Evolutionary conservation across 306 rosid genomes (phyloP), one percentile per base, ranked within the genome.

Genomic region (Casuarina equisetifolia): DNA sequence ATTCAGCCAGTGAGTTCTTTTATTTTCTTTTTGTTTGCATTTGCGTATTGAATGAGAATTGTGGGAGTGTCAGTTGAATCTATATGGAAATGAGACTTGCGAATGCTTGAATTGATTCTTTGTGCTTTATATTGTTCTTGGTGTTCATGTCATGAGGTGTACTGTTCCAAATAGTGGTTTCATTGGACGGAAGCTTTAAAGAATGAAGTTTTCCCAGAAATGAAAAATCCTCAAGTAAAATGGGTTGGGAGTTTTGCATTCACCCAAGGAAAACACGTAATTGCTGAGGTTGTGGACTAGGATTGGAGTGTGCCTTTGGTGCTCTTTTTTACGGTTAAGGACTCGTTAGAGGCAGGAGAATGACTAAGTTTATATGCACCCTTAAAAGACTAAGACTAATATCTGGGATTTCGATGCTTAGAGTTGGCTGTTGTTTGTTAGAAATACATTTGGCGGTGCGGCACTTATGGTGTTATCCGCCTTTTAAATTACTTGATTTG

Each of bases 1-100:
- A 36, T 95, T 95, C 73, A 84, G 86, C 83, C 76, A 91, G 99
- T 95, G 87, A 86, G 94, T 80, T 58, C 35, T 36, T 1, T 19
- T 25, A 0, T 51, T 43, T 74, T 4, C 13, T 64, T 70, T 16
- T 55, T 62, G 43, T 38, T 64, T 19, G 39, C 5, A 64, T 40
- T 64, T 64, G 12, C 64, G 6, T 58, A 11, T 58, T 58, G 63
- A 57, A 20, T n/a, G 20, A 19, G 39, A 19, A 20, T 57, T 19
- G 36, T 57, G 3, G 64, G 38, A 19, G 6, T 6, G 12, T 1
- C 9, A 40, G 50, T 66, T 40, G 71, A 16, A 66, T 39, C 39
- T 66, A 6, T 48, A 8, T 48, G 51, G 15, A 48, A 48, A 2
- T 48, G 51, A 48, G 3, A 48, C 51, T 48, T 48, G 17, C 43